Base-by-base conservation (phyloP, 2,329 filamentous ascomycete genomes). In the Raffaelea arxii region DNA sequence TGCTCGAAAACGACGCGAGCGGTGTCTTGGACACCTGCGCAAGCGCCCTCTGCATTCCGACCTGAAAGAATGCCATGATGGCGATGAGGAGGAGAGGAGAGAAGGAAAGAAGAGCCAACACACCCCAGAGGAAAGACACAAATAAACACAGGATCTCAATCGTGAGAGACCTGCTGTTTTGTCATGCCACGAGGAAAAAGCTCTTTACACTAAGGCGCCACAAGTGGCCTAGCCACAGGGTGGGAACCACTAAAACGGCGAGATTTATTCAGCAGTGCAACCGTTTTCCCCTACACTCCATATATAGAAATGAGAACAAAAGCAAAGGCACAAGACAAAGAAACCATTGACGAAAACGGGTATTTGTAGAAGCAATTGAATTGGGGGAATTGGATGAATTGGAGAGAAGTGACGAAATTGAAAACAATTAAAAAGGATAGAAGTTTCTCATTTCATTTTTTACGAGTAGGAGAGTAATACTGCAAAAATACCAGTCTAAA, bases 1-100 rank as follows among this genome's bases (percentile, higher is more conserved):
- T n/a, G n/a, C n/a, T n/a, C n/a, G n/a, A n/a, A n/a, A n/a, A n/a
- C n/a, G n/a, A n/a, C n/a, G n/a, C 57, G 45, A 72, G 65, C 47
- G 66, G 62, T 25, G 65, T 59, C 22, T 52, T 48, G 6, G 56
- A 50, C 6, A 57, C 47, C 48, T 55, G 55, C 9, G 49, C 12
- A 16, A 55, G 51, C 16, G 54, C 53, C 51, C 58, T 55, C 32
- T 55, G 57, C 39, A 62, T 49, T 24, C 59, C 58, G 21, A 55
- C 46, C 46, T 58, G 56, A 14, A 59, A 54, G 41, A 58, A 57
- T 23, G 55, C 52, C 60, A 62, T 62, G 18, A 43, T 46, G 42
- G 41, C 27, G 7, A 11, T 27, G n/a, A 4, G 41, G 18, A 6
- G 32, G 7, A 18, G 32, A 36, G 14, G 32, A 23, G 18, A 21